These are phyloP conservation scores for Paramecium biaurelia DNA, from an alignment of 73 alveolate species.

Conservation along the genomic window DNA sequence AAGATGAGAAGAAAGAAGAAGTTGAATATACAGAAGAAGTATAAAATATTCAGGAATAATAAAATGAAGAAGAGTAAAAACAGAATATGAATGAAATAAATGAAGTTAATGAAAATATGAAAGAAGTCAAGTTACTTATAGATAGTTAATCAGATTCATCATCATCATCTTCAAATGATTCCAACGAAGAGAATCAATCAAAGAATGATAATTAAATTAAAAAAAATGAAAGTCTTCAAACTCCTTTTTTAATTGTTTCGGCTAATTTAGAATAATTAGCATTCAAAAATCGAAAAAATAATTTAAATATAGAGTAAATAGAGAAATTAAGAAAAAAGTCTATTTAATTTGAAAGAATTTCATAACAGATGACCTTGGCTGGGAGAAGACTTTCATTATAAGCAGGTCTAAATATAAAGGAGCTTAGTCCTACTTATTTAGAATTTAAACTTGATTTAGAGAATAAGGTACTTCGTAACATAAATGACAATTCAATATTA, in stretches of 20 bases:
- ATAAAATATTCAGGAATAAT: neutral
- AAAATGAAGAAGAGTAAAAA: neutral
- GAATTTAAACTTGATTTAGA: slow-evolving; percentile 12
- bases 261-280: neutral
- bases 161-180: neutral
- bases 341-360: neutral
- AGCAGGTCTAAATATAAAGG: neutral
- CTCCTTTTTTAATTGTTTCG: neutral
- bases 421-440: neutral
- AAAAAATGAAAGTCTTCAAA: no score
- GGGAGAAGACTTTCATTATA: slow-evolving; percentile 8
- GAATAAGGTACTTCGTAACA: neutral
- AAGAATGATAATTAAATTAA: neutral
- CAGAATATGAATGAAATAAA: neutral
- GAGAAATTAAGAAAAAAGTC: neutral
- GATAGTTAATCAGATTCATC: neutral
- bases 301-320: neutral
- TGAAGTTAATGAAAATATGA: neutral
- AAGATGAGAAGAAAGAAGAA: neutral
- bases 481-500: neutral
- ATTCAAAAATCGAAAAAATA: neutral
- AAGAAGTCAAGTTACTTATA: neutral
- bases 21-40: neutral
- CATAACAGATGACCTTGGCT: neutral
- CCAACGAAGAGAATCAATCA: neutral